phyloP scores from a whole-genome alignment of 108 stramenopile species.

The Cylindrotheca fusiformis region DNA sequence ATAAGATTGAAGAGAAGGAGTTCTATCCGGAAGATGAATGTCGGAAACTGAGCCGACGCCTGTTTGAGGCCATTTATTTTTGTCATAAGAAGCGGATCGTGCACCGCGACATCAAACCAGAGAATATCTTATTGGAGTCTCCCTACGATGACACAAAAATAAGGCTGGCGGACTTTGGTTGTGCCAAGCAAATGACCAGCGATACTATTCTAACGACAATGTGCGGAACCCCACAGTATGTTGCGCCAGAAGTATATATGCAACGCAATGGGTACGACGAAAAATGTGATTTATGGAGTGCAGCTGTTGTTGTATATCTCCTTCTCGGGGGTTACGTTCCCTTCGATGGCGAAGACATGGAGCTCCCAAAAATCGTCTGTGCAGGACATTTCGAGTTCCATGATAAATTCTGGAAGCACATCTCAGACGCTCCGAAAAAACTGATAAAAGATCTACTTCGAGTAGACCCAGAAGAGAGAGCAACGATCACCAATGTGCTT shows the following conservation, averaged over 20 bases:
- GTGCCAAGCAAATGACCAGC: slow-evolving; percentile 54
- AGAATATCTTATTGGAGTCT: slow-evolving; percentile 67
- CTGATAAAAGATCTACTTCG: slow-evolving; percentile 51
- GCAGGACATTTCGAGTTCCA: slow-evolving; percentile 41
- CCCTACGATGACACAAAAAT: slow-evolving; percentile 57
- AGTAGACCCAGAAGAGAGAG: slow-evolving; percentile 36
- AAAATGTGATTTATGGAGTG: slow-evolving; percentile 73
- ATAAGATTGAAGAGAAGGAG: slow-evolving; percentile 61
- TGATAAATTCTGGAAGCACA: slow-evolving; percentile 35
- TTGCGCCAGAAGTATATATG: slow-evolving; percentile 73
- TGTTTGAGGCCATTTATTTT: slow-evolving; percentile 55
- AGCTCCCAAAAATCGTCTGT: slow-evolving; percentile 23
- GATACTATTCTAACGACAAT: slow-evolving; percentile 49
- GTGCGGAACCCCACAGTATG: slow-evolving; percentile 79
- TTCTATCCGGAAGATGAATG: slow-evolving; percentile 71
- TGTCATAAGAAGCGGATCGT: slow-evolving; percentile 66
- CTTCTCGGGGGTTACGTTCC: slow-evolving; percentile 67
- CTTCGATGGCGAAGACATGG: slow-evolving; percentile 30
- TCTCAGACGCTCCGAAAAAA: slow-evolving; percentile 53
- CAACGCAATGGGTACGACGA: slow-evolving; percentile 59
- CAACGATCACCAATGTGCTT: slow-evolving; percentile 26
- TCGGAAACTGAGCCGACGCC: slow-evolving; percentile 34
- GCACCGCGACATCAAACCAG: slow-evolving; percentile 84
- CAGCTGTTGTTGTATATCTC: slow-evolving; percentile 74
- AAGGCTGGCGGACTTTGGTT: slow-evolving; percentile 90